Percentiles rank a stretch among this genome's conserved stretches.
Evolutionary conservation across 164 flowering plant species (phyloP).

Genomic region (Aristolochia contorta): DNA sequence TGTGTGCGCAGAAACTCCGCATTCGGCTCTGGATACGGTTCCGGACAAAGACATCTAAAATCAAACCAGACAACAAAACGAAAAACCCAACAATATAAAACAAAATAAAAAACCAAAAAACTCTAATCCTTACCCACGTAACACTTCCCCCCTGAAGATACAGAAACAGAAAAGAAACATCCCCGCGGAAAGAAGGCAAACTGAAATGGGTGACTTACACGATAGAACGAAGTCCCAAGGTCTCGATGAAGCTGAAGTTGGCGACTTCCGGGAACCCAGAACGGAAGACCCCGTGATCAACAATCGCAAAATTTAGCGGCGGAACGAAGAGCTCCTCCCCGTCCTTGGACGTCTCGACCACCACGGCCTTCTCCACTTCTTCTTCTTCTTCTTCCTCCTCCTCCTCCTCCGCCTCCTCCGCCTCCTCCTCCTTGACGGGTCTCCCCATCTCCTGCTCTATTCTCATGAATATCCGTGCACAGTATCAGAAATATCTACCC

Average conservation of each 20-base stretch:
- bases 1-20: slow-evolving; percentile 57
- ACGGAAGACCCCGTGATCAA: slow-evolving; percentile 75
- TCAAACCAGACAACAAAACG: slow-evolving; percentile 4
- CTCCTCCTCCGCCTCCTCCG: background rate
- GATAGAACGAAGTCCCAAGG: slow-evolving; percentile 75
- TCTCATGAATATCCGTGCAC: slow-evolving; percentile 4
- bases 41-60: slow-evolving; percentile 73
- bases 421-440: slow-evolving; percentile 5
- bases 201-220: slow-evolving; percentile 29
- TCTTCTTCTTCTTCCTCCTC: slow-evolving; percentile 7
- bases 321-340: slow-evolving; percentile 36
- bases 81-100: background rate
- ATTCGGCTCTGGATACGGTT: slow-evolving; percentile 78
- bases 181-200: slow-evolving; percentile 1
- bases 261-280: slow-evolving; percentile 84
- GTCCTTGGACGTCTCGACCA: slow-evolving; percentile 10
- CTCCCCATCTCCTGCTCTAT: slow-evolving; percentile 16
- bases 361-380: background rate
- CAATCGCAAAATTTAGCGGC: slow-evolving; percentile 90
- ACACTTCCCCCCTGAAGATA: too few relatives aligned
- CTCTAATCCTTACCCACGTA: too few relatives aligned
- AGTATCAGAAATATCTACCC: background rate
- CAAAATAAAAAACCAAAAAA: too few relatives aligned
- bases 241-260: slow-evolving; percentile 70
- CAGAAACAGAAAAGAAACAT: background rate